Evolutionary conservation across 225 moss, liverwort and hornwort species (phyloP), one percentile per base, ranked within the genome.

Genomic region (Physcomitrium patens): DNA sequence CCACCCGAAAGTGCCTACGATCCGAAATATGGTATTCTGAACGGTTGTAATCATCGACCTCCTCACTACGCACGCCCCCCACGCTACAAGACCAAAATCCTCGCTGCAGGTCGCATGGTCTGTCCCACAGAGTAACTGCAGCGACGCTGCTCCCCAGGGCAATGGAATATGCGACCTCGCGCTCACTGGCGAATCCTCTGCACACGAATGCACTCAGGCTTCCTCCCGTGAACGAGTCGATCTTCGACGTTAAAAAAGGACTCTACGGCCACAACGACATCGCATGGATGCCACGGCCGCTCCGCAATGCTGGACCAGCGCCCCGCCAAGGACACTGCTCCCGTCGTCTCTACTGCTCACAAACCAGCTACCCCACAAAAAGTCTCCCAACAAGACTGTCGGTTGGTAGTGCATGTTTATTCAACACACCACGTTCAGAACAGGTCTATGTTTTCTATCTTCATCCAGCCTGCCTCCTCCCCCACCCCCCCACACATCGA

Each of bases 91-190:
- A 24, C 24, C 1, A 24, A 24, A 24, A 24, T 24, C 24, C 24
- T 24, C 24, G 0, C 22, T 74, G 19, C 24, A 69, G 0, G 55
- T 41, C 3, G 56, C 73, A 77, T 59, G 76, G 72, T 72, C 79
- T 76, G 72, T 79, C 83, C 76, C 72, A 59, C 58, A 73, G 82
- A 76, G 86, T 81, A 77, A 91, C 16, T 11, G 85, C 86, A 74
- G 80, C 87, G 87, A 89, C 81, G 89, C 76, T 74, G 81, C 91
- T 89, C 81, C 56, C 86, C 22, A 89, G 79, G 89, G 85, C 85
- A 81, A 92, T 86, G 85, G 87, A 91, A 87, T 87, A 89, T 87
- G 83, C 82, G 44, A 69, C 75, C 69, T 8, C 65, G 14, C 1
- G 1, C 54, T 6, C 41, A 46, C 56, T 1, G 0, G 0, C 3